phyloP scores from a whole-genome alignment of 2,329 filamentous ascomycete species.

The Curvularia sp. region DNA sequence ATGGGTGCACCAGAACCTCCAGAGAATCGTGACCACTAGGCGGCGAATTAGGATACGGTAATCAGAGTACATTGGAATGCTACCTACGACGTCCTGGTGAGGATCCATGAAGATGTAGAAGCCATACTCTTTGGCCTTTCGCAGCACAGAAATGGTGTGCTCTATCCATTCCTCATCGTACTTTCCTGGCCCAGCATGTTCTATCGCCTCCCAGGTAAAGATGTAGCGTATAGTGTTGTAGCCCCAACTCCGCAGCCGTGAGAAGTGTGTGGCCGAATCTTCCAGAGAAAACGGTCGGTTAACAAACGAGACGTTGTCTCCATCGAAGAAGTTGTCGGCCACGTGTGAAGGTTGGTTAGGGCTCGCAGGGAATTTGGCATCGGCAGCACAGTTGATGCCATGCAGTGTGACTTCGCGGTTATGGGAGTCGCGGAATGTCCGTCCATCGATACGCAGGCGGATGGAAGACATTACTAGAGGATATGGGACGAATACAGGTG shows the following conservation, averaged over 20 bases:
- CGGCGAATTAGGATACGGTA: constrained; percentile 28
- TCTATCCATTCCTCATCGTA: constrained; percentile 95
- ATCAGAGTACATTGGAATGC: constrained; percentile 6
- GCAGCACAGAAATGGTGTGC: constrained; percentile 84
- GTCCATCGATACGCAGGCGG: constrained; percentile 82
- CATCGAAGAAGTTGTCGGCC: constrained; percentile 83
- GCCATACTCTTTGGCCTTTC: constrained; percentile 84
- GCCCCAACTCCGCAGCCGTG: constrained; percentile 82
- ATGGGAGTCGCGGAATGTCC: constrained; percentile 79
- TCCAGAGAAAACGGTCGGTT: constrained; percentile 81
- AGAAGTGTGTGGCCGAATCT: constrained; percentile 86
- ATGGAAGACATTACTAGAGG: constrained; percentile 69
- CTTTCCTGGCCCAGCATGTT: constrained; percentile 84
- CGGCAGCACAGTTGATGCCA: constrained; percentile 91
- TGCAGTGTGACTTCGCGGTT: constrained; percentile 87
- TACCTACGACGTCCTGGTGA: constrained; percentile 90
- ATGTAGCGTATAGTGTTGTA: constrained; percentile 97
- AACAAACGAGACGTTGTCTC: constrained; percentile 89
- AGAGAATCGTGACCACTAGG: constrained; percentile 88
- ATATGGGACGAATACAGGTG: constrained; percentile 8
- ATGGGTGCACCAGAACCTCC: constrained; percentile 95
- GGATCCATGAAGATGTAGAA: constrained; percentile 99
- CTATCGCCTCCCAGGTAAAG: constrained; percentile 99
- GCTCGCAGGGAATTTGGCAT: constrained; percentile 84
- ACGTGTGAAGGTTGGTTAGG: constrained; percentile 85